Base-by-base conservation (phyloP, 2,329 filamentous ascomycete genomes). In the Mycogone perniciosa region DNA sequence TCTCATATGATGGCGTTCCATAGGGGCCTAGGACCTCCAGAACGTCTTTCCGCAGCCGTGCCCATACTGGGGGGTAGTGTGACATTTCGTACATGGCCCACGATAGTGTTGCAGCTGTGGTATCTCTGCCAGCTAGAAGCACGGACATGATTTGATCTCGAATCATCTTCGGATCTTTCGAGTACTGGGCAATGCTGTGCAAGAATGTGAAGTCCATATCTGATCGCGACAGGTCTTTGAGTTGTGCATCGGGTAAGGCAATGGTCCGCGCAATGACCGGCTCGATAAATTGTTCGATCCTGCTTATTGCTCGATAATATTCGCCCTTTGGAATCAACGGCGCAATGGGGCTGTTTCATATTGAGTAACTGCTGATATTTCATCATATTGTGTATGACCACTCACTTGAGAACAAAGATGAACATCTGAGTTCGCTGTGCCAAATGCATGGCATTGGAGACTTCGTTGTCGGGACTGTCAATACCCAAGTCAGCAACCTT, bases 31-130 rank as follows among this genome's bases (percentile, higher is more conserved):
- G 77, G 0, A 73, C 73, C 1, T 75, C 64, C 11, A 83, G 65
- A 61, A 96, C 89, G 65, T 95, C 88, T 13, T 72, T 67, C 20
- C 89, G 82, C 44, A 96, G 75, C 64, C 82, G 87, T 44, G 72
- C 65, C 9, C 89, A 80, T 3, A 82, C 76, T 3, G 80, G 71
- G 0, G 89, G 89, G 57, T 87, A 76, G 11, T 82, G 79, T 31
- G 84, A 80, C 3, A 96, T 76, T 67, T 95, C 88, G 67, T 92
- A 93, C 52, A 96, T 76, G 34, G 80, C 76, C 85, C 89, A 96
- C 0, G 84, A 86, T 0, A 96, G 76, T 0, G 87, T 89, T 13
- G 78, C 81, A 20, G 90, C 90, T 0, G 91, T 96, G 6, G 90
- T 96, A 67, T 96, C 91, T 30, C 88, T 79, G 5, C 89, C 90